Evolutionary conservation across 345 rosid species (phyloP).

Genomic region (Diplotaxis tenuifolia): DNA sequence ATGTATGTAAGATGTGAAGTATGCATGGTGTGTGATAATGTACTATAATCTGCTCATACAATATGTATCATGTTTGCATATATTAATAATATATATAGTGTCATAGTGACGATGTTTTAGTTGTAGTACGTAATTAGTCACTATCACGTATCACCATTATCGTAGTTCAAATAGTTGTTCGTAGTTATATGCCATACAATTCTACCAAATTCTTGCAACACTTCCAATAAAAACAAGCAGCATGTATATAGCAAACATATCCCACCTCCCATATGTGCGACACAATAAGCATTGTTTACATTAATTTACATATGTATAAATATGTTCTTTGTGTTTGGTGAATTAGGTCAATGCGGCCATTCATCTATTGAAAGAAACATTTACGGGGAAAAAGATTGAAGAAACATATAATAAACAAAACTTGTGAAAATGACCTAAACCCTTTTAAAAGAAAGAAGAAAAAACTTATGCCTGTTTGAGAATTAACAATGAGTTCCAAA

Average conservation of each 20-base stretch:
- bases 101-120: background rate
- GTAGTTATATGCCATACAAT: background rate
- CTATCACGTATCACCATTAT: background rate
- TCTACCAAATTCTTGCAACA: background rate
- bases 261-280: slow-evolving; percentile 14
- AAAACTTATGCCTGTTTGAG: background rate
- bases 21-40: slow-evolving; percentile 11
- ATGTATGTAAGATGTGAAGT: slow-evolving; percentile 25
- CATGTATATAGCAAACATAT: background rate
- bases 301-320: background rate
- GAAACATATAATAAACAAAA: background rate
- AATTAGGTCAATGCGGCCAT: slow-evolving; percentile 32
- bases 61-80: background rate
- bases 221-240: background rate
- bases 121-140: background rate
- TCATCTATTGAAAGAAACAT: background rate
- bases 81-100: background rate
- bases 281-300: background rate
- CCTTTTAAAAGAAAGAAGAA: background rate
- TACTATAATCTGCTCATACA: slow-evolving; percentile 10
- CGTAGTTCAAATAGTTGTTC: background rate
- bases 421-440: background rate
- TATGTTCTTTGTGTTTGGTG: slow-evolving; percentile 23
- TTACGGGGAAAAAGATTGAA: background rate
- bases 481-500: slow-evolving; percentile 24